Evolutionary conservation across 2,329 filamentous ascomycete species (phyloP).

Genomic region (Diplodia corticola): DNA sequence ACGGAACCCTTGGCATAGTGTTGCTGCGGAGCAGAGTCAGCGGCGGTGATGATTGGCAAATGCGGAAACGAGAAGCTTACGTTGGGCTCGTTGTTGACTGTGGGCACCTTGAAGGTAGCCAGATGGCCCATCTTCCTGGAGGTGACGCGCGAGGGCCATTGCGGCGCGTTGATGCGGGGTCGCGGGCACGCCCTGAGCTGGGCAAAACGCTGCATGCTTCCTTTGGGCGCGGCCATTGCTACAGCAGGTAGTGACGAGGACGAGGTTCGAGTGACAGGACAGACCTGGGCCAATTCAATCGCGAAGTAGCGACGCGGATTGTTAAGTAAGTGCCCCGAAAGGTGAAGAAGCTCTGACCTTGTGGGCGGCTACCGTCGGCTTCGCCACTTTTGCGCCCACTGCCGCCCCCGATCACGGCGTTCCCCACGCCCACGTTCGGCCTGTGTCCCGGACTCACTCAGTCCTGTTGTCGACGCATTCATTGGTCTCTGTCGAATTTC

Average conservation of each 20-base stretch:
- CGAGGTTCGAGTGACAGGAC: neutral
- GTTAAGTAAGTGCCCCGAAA: neutral
- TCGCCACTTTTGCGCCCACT: neutral
- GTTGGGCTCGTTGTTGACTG: conserved; percentile 91
- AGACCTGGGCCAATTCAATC: neutral
- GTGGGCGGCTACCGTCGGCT: conserved; percentile 10
- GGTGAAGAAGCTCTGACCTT: neutral
- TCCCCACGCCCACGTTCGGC: neutral
- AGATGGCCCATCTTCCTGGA: conserved; percentile 57
- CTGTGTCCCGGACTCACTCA: neutral
- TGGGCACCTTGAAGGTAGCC: conserved; percentile 84
- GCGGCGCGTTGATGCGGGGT: conserved; percentile 13
- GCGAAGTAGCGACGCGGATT: neutral
- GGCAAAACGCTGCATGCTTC: conserved; percentile 7
- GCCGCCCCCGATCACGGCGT: conserved; percentile 9
- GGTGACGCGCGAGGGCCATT: conserved; percentile 5
- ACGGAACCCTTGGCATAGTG: conserved; percentile 83
- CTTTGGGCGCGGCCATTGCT: conserved; percentile 11
- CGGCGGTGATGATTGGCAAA: neutral
- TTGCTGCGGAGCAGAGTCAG: conserved; percentile 59
- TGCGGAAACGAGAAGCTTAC: conserved; percentile 53
- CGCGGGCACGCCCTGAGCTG: conserved; percentile 12
- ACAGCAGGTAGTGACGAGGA: neutral
- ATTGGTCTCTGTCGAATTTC: neutral
- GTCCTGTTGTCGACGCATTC: conserved; percentile 1